Evolutionary conservation across 768 basidiomycete genomes (phyloP).

Genomic region (Termitomyces sp.): DNA sequence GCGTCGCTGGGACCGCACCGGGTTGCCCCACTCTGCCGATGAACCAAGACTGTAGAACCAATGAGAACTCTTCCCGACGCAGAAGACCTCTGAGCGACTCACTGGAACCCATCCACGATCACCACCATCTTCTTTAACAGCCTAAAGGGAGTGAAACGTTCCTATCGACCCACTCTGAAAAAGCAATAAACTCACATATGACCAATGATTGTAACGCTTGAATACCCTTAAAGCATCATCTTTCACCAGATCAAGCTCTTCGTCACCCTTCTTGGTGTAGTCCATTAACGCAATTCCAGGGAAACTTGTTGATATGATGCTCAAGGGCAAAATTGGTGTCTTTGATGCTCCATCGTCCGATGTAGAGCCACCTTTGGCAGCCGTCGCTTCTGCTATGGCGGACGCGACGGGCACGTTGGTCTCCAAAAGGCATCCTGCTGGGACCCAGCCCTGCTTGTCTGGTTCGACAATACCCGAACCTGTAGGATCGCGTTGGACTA

Average conservation of each 20-base stretch:
- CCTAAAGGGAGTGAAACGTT: constrained; percentile 35
- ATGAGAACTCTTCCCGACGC: neutral
- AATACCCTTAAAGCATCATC: constrained; percentile 89
- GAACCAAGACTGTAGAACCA: constrained; percentile 72
- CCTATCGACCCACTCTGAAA: constrained; percentile 6
- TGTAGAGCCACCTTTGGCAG: constrained; percentile 43
- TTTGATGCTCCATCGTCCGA: constrained; percentile 40
- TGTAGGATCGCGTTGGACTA: constrained; percentile 90
- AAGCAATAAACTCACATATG: constrained; percentile 54
- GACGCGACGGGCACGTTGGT: constrained; percentile 87
- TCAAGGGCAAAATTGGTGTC: constrained; percentile 82
- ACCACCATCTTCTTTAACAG: constrained; percentile 89
- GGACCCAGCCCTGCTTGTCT: constrained; percentile 96
- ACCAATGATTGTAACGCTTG: constrained; percentile 98
- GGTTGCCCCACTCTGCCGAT: constrained; percentile 76
- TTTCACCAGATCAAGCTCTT: constrained; percentile 85
- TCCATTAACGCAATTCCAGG: constrained; percentile 97
- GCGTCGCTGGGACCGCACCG: constrained; percentile 43
- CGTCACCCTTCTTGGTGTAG: constrained; percentile 89
- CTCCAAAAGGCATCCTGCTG: constrained; percentile 94
- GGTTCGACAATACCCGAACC: constrained; percentile 76
- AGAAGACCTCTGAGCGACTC: constrained; percentile 21
- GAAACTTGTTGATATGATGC: constrained; percentile 96
- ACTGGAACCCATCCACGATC: constrained; percentile 96
- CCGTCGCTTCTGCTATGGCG: constrained; percentile 79